Evolutionary conservation across 1,284 basidiomycete genomes (phyloP).

Genomic region (Hortiboletus rubellus): DNA sequence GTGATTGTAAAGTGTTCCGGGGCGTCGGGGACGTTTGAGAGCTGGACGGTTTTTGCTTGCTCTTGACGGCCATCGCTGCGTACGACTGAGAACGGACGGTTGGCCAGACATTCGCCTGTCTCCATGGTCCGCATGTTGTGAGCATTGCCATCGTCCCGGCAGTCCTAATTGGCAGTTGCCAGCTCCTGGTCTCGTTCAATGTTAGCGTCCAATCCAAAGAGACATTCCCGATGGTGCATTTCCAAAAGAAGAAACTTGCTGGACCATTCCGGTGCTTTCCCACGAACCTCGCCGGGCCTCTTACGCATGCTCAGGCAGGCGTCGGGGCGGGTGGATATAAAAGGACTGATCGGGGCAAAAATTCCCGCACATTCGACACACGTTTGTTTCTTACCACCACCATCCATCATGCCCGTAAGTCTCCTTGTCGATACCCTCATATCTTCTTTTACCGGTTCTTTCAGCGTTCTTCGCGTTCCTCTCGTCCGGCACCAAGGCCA

Average conservation of each 20-base stretch:
- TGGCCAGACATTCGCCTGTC: background rate
- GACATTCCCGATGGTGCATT: conserved; percentile 2
- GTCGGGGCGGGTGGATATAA: conserved; percentile 16
- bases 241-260: conserved; percentile 7
- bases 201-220: conserved; percentile 3
- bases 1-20: background rate
- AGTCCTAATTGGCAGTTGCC: background rate
- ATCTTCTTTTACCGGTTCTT: conserved; percentile 6
- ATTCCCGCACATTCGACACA: conserved; percentile 4
- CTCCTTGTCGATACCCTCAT: background rate
- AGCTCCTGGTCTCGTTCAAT: background rate
- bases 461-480: conserved; percentile 62
- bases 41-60: conserved; percentile 8
- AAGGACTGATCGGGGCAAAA: conserved; percentile 16
- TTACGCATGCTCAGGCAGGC: conserved; percentile 19
- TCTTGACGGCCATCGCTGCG: conserved; percentile 19
- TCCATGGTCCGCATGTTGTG: conserved; percentile 8
- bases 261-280: conserved; percentile 11
- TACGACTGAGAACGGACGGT: conserved; percentile 20
- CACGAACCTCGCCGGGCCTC: conserved; percentile 21
- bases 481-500: conserved; percentile 59
- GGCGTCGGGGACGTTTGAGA: conserved; percentile 4
- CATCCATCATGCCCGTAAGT: conserved; percentile 62
- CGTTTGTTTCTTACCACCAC: conserved; percentile 24
- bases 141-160: conserved; percentile 16